Evolutionary conservation across 2,329 filamentous ascomycete species (phyloP), one percentile per base, ranked within the genome.

Genomic region (Domatiomyces globalis): DNA sequence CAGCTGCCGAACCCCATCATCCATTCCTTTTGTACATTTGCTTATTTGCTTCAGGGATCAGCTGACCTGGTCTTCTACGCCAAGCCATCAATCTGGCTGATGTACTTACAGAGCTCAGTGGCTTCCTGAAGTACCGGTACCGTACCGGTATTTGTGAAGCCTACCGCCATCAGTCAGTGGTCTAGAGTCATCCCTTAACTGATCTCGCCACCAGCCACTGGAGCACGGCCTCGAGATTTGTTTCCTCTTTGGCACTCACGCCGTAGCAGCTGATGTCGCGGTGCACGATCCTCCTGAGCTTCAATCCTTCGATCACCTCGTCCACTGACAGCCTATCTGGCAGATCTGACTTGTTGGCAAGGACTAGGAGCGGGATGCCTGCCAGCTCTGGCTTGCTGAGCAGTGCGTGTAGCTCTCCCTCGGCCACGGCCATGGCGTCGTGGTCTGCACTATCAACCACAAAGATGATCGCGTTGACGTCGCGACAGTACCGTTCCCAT

Each of bases 401-500:
- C 53, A 98, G 76, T 39, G 85, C 77, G 69, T 95, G 92, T 52
- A 98, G 81, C 69, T 96, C 92, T 60, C 96, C 88, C 63, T 84
- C 86, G 49, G 92, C 92, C 56, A 87, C 80, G 7, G 87, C 84
- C 53, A 96, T 76, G 52, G 87, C 79, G 49, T 80, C 79, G 57
- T 78, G 76, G 69, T 98, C 92, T 60, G 90, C 88, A 58, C 94
- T 94, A 68, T 98, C 92, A 64, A 96, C 89, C 67, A 98, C 95
- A 71, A 95, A 98, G 78, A 98, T 86, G 61, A 98, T 95, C 61
- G 90, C 90, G 71, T 94, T 95, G 61, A 96, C 92, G 49, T 88
- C 92, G 58, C 89, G 87, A 71, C 92, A 96, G 69, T 98, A 98
- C 65, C 92, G 79, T 75, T 98, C 92, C 92, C 92, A 98, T 92